A percentile compares a stretch with the other conserved stretches of the same genome.
These are phyloP conservation scores for Trichoderma sp. DNA, from an alignment of 2,329 filamentous ascomycete species.

Conservation along the genomic window DNA sequence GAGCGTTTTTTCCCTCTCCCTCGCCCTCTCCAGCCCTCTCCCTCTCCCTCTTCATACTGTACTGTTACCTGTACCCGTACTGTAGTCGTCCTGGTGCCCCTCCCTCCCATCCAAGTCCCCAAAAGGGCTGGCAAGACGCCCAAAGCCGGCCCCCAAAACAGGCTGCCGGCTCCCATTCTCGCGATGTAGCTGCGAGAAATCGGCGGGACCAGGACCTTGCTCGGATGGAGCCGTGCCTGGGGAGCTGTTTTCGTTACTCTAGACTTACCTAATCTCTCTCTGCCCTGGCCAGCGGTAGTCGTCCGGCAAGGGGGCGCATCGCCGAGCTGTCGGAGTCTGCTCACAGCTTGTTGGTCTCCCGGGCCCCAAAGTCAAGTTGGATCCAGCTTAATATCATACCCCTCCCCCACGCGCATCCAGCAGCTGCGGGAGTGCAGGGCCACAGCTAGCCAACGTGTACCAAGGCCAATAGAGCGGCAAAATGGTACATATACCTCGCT, in stretches of 20 bases:
- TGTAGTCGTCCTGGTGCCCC: neutral
- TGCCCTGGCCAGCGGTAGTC: constrained; percentile 12
- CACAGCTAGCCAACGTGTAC: constrained; percentile 19
- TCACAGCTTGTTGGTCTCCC: neutral
- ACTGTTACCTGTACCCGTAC: neutral
- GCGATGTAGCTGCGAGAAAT: constrained; percentile 14
- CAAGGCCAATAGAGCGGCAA: constrained; percentile 11
- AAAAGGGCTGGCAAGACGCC: constrained; percentile 7
- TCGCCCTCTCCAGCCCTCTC: neutral
- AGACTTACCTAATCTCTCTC: constrained; percentile 24
- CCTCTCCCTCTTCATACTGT: neutral
- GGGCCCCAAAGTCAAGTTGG: constrained; percentile 20
- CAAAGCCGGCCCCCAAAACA: constrained; percentile 10
- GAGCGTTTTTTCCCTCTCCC: neutral
- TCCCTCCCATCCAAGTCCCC: neutral
- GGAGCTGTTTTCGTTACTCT: constrained; percentile 22
- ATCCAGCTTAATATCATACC: constrained; percentile 18
- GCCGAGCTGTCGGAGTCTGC: constrained; percentile 14
- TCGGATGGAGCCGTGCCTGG: constrained; percentile 19
- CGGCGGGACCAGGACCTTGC: neutral
- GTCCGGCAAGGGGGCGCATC: constrained; percentile 12
- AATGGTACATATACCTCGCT: constrained; percentile 16
- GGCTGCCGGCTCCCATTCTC: constrained; percentile 3
- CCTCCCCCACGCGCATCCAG: constrained; percentile 22
- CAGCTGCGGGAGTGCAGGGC: constrained; percentile 17